phyloP scores from a whole-genome alignment of 805 yeast species.

The Cyberlindnera mrakii region DNA sequence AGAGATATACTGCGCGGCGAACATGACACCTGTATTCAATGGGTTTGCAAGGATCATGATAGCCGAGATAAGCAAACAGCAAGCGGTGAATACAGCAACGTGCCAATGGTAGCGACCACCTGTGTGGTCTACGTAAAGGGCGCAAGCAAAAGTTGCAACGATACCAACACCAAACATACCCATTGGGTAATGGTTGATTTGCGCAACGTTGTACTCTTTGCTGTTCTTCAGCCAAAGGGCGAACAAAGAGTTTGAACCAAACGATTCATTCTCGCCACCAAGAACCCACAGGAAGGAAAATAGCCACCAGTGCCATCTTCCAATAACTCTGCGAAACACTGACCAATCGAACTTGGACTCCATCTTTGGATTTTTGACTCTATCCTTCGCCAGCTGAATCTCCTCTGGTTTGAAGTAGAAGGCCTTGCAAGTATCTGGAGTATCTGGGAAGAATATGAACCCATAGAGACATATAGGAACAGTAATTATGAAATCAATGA shows the following conservation, averaged over 20 bases:
- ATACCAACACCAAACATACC: slow-evolving; percentile 50
- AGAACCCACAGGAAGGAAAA: slow-evolving; percentile 46
- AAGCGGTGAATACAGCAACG: slow-evolving; percentile 39
- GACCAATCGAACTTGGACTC: slow-evolving; percentile 32
- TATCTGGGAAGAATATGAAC: slow-evolving; percentile 52
- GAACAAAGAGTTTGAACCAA: slow-evolving; percentile 39
- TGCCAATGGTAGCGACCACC: slow-evolving; percentile 44
- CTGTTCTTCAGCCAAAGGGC: slow-evolving; percentile 40
- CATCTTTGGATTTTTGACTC: slow-evolving; percentile 34
- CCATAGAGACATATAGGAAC: slow-evolving; percentile 54
- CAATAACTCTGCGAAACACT: slow-evolving; percentile 36
- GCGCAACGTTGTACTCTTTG: slow-evolving; percentile 33
- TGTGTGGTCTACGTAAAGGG: slow-evolving; percentile 37
- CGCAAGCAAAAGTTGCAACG: slow-evolving; percentile 36
- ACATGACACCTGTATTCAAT: slow-evolving; percentile 30
- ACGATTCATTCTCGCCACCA: slow-evolving; percentile 45
- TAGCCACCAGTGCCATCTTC: slow-evolving; percentile 53
- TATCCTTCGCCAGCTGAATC: slow-evolving; percentile 33
- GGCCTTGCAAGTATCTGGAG: slow-evolving; percentile 41
- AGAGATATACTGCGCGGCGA: slow-evolving; percentile 49
- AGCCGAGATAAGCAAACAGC: slow-evolving; percentile 37
- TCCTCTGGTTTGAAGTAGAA: slow-evolving; percentile 37
- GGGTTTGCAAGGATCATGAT: slow-evolving; percentile 42
- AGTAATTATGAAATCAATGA: slow-evolving; percentile 54
- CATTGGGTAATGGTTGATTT: slow-evolving; percentile 48